Evolutionary conservation across 768 basidiomycete genomes (phyloP), one percentile per base, ranked within the genome.

Genomic region (Xerocomus spinulosus): DNA sequence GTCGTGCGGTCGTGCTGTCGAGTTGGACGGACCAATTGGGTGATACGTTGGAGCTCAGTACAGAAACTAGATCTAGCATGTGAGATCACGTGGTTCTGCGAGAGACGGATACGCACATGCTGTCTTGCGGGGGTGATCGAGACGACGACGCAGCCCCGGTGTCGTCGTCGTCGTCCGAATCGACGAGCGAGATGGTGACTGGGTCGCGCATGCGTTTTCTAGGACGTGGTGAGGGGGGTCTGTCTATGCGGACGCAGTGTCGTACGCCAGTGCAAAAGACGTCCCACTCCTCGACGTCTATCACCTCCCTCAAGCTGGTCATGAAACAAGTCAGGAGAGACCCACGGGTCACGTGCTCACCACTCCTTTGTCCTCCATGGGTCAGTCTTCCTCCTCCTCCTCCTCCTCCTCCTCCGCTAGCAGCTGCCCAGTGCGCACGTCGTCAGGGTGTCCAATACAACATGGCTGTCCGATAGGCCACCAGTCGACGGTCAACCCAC

Each of bases 391-490:
- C 2, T 28, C 43, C 21, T 48, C 50, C 2, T 18, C 60, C 13
- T 13, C 40, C 2, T 24, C 43, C 17, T 49, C 51, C 14, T 28
- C 26, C 26, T 6, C 25, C 55, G 14, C 38, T 45, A 15, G 21
- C 55, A 42, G 46, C 8, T 51, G 49, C 35, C 60, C 55, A 6
- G 49, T 53, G 48, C 48, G 48, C 42, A 20, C 29, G 10, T 13
- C 47, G 9, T 49, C 65, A 3, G 46, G 56, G n/a, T 79, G 78
- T 50, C 79, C 78, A 14, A 55, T 79, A 32, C 67, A 72, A 29
- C 74, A 78, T 29, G 73, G 78, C 61, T 87, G 85, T 59, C 87
- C 86, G 2, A 68, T 87, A 10, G 77, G 82, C 54, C 80, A 85
- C 53, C 68, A 70, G 32, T 54, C 60, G 13, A 56, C 68, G 18